Evolutionary conservation across 1,284 basidiomycete species (phyloP), one percentile per base, ranked within the genome.

Genomic region (Rhodotorula sp.): DNA sequence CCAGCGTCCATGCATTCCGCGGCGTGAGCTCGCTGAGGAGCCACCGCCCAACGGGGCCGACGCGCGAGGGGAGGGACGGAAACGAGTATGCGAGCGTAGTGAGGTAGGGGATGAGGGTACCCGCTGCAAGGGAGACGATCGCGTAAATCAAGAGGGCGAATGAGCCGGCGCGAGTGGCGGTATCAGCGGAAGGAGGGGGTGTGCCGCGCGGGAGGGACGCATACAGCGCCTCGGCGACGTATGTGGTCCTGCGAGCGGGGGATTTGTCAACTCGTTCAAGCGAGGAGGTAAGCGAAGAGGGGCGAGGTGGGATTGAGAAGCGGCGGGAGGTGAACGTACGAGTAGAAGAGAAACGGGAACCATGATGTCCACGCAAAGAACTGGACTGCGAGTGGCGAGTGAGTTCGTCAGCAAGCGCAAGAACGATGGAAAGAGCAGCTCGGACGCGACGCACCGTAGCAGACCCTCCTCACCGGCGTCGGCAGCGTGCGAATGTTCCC

Each of bases 261-360:
- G 19, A 50, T 21, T 19, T 22, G 15, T 21, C 9, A 7, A 22
- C 25, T 27, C 10, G 25, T 27, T 27, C 25, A 8, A 50, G 48
- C 25, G 48, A 50, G 39, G 39, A 41, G 39, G 9, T 15, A 15
- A 39, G 39, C 39, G 39, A 39, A 7, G 39, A 7, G 15, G 39
- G 39, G 39, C 39, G 39, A 39, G 39, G 15, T n/a, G n/a, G 15
- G 44, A 44, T 13, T 12, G 44, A 4, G 44, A 19, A 44, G 15
- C 15, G 21, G 44, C 19, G 44, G 19, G 46, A 48, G 60, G 5
- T 51, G 37, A 15, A 46, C 71, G 32, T 50, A 73, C 68, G 61
- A 48, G 80, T 93, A 96, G 83, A 96, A 95, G 3, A 95, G 84
- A 39, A 94, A 84, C 0, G 93, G 93, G 80, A 96, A 97, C 64